A percentile compares a stretch with the other conserved stretches of the same genome.
These are phyloP conservation scores for Diaporthe sp. DNA, from an alignment of 2,329 filamentous ascomycete genomes.

Conservation along the genomic window DNA sequence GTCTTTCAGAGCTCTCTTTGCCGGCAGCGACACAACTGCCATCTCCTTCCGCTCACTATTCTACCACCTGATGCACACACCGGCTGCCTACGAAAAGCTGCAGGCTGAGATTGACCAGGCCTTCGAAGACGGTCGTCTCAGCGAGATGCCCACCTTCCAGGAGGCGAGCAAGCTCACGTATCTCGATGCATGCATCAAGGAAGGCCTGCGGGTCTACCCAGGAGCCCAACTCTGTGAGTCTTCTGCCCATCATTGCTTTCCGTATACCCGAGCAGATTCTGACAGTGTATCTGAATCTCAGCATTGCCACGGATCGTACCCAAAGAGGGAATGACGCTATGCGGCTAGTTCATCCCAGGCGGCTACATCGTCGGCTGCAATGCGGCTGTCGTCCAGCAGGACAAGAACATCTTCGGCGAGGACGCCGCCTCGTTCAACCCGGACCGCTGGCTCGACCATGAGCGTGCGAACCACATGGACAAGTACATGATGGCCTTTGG, in stretches of 20 bases:
- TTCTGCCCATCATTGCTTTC: neutral
- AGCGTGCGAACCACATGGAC: neutral
- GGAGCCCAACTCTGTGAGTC: constrained; percentile 17
- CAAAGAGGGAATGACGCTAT: neutral
- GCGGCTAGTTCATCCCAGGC: constrained; percentile 9
- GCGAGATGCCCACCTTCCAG: constrained; percentile 40
- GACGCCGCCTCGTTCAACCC: neutral
- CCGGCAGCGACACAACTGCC: constrained; percentile 58
- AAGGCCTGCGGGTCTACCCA: constrained; percentile 44
- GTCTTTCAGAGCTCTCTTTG: constrained; percentile 39
- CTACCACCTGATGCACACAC: constrained; percentile 45
- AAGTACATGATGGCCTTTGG: constrained; percentile 18
- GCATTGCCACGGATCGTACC: neutral
- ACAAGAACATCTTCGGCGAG: constrained; percentile 3
- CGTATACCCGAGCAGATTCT: neutral
- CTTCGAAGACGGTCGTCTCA: constrained; percentile 19
- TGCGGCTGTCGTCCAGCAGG: neutral
- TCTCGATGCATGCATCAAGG: constrained; percentile 52
- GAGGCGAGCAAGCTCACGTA: constrained; percentile 50
- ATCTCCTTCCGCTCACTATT: constrained; percentile 45
- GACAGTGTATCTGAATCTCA: constrained; percentile 44
- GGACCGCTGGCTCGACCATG: constrained; percentile 13
- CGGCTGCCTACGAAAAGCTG: constrained; percentile 39
- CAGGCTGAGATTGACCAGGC: constrained; percentile 45
- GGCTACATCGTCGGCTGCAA: constrained; percentile 13